A percentile compares a stretch with the other conserved stretches of the same genome.
Evolutionary conservation across 2,329 filamentous ascomycete species (phyloP).

Genomic region (Biscogniauxia sp.): DNA sequence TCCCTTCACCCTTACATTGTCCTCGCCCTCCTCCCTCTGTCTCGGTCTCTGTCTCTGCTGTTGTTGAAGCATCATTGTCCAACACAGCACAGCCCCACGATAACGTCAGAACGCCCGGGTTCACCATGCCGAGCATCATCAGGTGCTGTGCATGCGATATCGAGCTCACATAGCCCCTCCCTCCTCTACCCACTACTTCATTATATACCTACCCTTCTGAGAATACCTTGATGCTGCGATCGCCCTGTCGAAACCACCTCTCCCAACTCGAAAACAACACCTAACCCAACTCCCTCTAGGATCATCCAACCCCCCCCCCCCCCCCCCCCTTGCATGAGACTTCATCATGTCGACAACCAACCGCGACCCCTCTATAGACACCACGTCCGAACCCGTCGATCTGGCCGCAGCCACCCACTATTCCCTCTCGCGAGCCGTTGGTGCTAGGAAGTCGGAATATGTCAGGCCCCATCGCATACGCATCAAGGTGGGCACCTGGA

Average conservation of each 20-base stretch:
- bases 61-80: not conserved
- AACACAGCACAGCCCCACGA: slow-evolving; percentile 11
- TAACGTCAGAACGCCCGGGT: slow-evolving; percentile 14
- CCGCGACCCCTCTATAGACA: slow-evolving; percentile 31
- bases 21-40: not conserved
- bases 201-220: not conserved
- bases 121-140: slow-evolving; percentile 13
- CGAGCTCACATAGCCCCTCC: slow-evolving; percentile 16
- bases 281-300: not conserved
- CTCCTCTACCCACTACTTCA: not conserved
- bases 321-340: not conserved
- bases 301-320: not conserved
- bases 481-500: slow-evolving; percentile 94
- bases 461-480: slow-evolving; percentile 70
- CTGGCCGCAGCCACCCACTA: slow-evolving; percentile 46
- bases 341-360: slow-evolving; percentile 27
- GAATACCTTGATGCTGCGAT: not conserved
- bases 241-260: not conserved
- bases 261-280: not conserved
- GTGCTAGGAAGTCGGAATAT: slow-evolving; percentile 76
- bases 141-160: slow-evolving; percentile 13
- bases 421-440: slow-evolving; percentile 64
- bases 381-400: slow-evolving; percentile 44
- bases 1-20: too few species aligned
- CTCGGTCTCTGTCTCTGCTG: slow-evolving; percentile 1